phyloP scores from a whole-genome alignment of 306 rosid genomes.

The Astragalus membranaceus region DNA sequence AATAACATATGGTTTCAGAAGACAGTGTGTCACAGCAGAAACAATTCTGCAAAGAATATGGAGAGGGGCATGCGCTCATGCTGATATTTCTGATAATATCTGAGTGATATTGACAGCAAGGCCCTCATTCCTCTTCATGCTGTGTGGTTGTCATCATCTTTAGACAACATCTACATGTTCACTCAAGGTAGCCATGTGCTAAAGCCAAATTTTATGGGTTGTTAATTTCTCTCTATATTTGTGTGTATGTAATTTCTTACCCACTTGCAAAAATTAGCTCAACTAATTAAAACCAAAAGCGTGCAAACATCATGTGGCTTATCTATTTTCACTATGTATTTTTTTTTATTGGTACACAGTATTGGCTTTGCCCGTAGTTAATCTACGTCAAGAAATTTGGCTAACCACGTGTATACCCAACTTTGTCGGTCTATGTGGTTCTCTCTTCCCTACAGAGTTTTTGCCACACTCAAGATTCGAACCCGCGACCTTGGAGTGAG shows the following conservation, averaged over 20 bases:
- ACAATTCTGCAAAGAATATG: slow-evolving; percentile 21
- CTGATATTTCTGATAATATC: slow-evolving; percentile 41
- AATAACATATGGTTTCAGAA: background rate
- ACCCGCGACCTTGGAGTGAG: no score
- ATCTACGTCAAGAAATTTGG: no score
- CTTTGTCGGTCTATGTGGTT: no score
- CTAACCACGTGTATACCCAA: no score
- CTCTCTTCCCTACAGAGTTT: no score
- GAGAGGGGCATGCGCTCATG: slow-evolving; percentile 29
- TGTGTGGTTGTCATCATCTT: slow-evolving; percentile 49
- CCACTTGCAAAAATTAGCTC: slow-evolving; percentile 1
- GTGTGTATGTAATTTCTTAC: background rate
- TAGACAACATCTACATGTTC: slow-evolving; percentile 26
- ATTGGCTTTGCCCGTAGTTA: no score
- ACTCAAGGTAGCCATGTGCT: slow-evolving; percentile 60
- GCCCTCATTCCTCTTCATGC: slow-evolving; percentile 39
- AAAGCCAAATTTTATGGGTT: slow-evolving; percentile 61
- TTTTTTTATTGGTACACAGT: no score
- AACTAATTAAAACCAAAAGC: background rate
- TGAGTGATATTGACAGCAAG: slow-evolving; percentile 54
- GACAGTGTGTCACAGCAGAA: background rate
- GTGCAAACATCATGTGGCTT: slow-evolving; percentile 21
- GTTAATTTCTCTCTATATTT: slow-evolving; percentile 16
- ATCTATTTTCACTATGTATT: no score
- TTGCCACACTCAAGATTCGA: no score